Percentiles rank a stretch among this genome's conserved stretches.
These are phyloP conservation scores for Metarhizium humberi DNA, from an alignment of 2,329 filamentous ascomycete species.

Conservation along the genomic window DNA sequence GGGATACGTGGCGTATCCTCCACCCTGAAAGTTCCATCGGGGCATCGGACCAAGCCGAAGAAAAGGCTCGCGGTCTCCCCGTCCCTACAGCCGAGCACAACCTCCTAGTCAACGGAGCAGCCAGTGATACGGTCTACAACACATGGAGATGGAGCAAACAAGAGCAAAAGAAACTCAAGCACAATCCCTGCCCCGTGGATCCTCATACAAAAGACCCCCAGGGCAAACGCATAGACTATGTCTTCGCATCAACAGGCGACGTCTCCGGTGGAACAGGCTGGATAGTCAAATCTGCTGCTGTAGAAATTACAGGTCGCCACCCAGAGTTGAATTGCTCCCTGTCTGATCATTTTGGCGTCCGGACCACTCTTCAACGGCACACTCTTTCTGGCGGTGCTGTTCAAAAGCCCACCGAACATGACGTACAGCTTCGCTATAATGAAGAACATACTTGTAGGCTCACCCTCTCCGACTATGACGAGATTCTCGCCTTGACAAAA, in stretches of 20 bases:
- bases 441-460: slow-evolving; percentile 10
- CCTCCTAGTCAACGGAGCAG: slow-evolving; percentile 70
- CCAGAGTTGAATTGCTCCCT: slow-evolving; percentile 74
- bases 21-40: slow-evolving; percentile 80
- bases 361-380: slow-evolving; percentile 59
- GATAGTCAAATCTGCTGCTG: slow-evolving; percentile 59
- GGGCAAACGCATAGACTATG: slow-evolving; percentile 89
- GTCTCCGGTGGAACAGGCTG: slow-evolving; percentile 37
- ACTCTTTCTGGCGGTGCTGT: slow-evolving; percentile 15
- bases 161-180: slow-evolving; percentile 57
- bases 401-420: slow-evolving; percentile 13
- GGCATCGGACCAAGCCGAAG: slow-evolving; percentile 55
- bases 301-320: slow-evolving; percentile 76
- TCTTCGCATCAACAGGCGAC: slow-evolving; percentile 62
- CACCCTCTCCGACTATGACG: slow-evolving; percentile 35
- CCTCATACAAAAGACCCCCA: slow-evolving; percentile 57
- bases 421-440: slow-evolving; percentile 23
- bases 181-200: slow-evolving; percentile 48
- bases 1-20: slow-evolving; percentile 75
- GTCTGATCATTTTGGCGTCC: slow-evolving; percentile 91
- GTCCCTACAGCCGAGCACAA: slow-evolving; percentile 73
- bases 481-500: slow-evolving; percentile 62
- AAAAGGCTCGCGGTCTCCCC: slow-evolving; percentile 54
- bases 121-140: slow-evolving; percentile 78
- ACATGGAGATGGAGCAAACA: slow-evolving; percentile 84